Evolutionary conservation across 805 yeast species (phyloP).

Genomic region (Saccharomyces paradoxus): DNA sequence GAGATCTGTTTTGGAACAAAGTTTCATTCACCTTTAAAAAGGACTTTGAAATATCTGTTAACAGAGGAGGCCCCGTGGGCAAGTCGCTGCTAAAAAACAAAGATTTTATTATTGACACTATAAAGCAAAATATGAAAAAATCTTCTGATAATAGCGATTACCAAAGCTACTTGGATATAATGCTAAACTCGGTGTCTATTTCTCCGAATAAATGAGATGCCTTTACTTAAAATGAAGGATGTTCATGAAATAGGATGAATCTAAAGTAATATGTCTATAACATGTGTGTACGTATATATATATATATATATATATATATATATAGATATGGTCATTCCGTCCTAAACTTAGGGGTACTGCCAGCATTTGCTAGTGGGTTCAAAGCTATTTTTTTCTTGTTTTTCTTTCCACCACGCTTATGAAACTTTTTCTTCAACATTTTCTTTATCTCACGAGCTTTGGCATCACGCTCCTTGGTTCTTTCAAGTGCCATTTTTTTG

Average conservation of each 20-base stretch:
- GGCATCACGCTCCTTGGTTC: slow-evolving; percentile 19
- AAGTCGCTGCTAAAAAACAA: slow-evolving; percentile 21
- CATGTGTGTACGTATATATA: neutral
- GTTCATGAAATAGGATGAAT: neutral
- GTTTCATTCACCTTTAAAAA: slow-evolving; percentile 20
- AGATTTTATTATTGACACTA: slow-evolving; percentile 14
- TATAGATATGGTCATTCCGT: slow-evolving; percentile 5
- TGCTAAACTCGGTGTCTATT: slow-evolving; percentile 19
- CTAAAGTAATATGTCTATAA: neutral
- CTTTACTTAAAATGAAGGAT: neutral
- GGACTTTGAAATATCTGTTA: slow-evolving; percentile 27
- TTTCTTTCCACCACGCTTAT: slow-evolving; percentile 32
- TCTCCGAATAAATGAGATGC: neutral
- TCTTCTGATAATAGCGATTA: slow-evolving; percentile 8
- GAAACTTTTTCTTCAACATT: slow-evolving; percentile 27
- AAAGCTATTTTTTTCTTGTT: slow-evolving; percentile 20
- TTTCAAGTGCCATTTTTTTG: slow-evolving; percentile 16
- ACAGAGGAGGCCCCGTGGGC: slow-evolving; percentile 32
- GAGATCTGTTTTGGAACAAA: slow-evolving; percentile 23
- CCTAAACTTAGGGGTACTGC: slow-evolving; percentile 10
- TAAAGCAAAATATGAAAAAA: slow-evolving; percentile 12
- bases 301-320: neutral
- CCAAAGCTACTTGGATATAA: slow-evolving; percentile 11
- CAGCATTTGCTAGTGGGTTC: slow-evolving; percentile 18
- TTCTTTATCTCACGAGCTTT: slow-evolving; percentile 20